Conservation (phyloP, 2,329 filamentous ascomycete genomes). For the Xylaria sp. region DNA sequence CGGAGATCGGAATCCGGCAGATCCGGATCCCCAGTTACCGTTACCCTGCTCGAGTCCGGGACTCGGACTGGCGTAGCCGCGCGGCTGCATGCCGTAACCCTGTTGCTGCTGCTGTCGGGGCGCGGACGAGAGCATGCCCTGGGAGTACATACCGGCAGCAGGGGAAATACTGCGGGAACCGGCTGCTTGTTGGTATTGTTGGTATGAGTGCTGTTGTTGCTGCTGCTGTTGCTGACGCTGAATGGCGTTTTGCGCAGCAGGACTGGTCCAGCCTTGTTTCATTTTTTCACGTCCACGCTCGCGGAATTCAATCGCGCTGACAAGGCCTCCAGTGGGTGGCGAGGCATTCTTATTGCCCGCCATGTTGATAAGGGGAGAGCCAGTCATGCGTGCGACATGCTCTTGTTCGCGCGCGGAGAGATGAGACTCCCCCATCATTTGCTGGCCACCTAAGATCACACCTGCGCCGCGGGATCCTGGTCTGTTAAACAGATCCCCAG, state of each 20-base stretch:
- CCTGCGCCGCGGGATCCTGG: constrained; percentile 52
- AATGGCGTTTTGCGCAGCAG: constrained; percentile 69
- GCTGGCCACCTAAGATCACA: constrained; percentile 40
- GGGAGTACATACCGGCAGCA: constrained; percentile 32
- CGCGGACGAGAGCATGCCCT: constrained; percentile 14
- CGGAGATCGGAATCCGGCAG: constrained; percentile 26
- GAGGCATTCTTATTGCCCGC: constrained; percentile 49
- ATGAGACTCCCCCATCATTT: constrained; percentile 47
- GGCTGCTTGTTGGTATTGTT: constrained; percentile 33
- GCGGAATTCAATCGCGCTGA: constrained; percentile 73
- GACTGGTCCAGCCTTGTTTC: constrained; percentile 62
- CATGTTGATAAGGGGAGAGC: constrained; percentile 68
- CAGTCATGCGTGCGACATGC: constrained; percentile 77
- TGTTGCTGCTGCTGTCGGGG: constrained; percentile 28
- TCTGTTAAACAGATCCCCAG: constrained; percentile 40
- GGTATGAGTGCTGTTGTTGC: constrained; percentile 24
- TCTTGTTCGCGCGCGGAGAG: constrained; percentile 86
- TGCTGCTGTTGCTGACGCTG: constrained; percentile 55
- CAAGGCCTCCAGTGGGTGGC: constrained; percentile 55
- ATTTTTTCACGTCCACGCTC: constrained; percentile 72
- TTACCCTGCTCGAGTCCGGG: constrained; percentile 33
- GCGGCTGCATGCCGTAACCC: constrained; percentile 24
- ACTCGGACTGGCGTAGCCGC: constrained; percentile 25
- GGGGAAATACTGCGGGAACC: constrained; percentile 26
- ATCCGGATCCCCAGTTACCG: constrained; percentile 31